Conservation (phyloP, 2,329 filamentous ascomycete species). For the Bretziella fagacearum region DNA sequence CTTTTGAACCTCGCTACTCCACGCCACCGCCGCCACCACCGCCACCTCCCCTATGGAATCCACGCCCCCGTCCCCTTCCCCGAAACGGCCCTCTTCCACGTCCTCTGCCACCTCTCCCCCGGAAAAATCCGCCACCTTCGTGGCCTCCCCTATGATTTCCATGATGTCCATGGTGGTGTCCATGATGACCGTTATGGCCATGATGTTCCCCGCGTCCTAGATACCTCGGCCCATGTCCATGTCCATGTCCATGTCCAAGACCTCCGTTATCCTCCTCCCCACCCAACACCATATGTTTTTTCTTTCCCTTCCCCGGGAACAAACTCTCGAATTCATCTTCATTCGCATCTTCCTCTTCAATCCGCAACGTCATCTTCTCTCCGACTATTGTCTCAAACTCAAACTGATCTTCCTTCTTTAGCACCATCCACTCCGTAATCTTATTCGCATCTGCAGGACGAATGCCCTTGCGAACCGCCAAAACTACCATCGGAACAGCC, state of each 20-base stretch:
- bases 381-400: constrained; percentile 70
- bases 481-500: constrained; percentile 58
- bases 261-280: constrained; percentile 18
- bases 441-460: constrained; percentile 63
- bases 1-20: too few species aligned
- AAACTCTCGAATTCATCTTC: constrained; percentile 48
- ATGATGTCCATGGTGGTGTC: constrained; percentile 25
- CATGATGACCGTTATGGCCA: constrained; percentile 21
- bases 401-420: constrained; percentile 52
- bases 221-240: constrained; percentile 18
- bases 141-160: constrained; percentile 27
- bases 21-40: too few species aligned
- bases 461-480: constrained; percentile 60
- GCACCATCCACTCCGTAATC: constrained; percentile 70
- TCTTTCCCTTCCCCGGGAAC: constrained; percentile 41
- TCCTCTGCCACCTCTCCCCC: neutral
- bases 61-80: too few species aligned
- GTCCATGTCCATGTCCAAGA: constrained; percentile 21
- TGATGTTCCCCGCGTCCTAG: too few species aligned
- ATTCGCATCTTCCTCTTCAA: constrained; percentile 51
- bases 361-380: constrained; percentile 68
- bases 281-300: constrained; percentile 23
- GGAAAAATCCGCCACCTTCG: constrained; percentile 21
- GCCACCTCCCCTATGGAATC: too few species aligned
- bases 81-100: neutral